Conservation (phyloP, 2,329 filamentous ascomycete species). For the Ophiocordyceps unilateralis region DNA sequence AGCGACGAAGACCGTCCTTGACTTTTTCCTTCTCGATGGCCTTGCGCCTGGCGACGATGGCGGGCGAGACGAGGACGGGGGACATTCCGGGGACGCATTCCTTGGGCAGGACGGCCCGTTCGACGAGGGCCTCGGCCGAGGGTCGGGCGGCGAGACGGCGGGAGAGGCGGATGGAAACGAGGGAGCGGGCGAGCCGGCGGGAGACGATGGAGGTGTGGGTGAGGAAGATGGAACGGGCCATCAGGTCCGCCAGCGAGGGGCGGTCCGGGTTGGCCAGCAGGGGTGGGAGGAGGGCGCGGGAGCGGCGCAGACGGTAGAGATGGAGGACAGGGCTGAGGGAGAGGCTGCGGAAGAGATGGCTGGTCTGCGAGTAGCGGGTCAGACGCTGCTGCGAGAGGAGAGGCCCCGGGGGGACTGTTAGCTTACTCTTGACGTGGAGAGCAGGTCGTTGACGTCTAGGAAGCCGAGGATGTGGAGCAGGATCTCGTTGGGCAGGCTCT, state of each 20-base stretch:
- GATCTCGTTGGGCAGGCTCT: conserved; percentile 36
- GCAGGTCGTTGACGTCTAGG: conserved; percentile 38
- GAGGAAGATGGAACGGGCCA: conserved; percentile 47
- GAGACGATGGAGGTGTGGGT: conserved; percentile 49
- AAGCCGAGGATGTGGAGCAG: conserved; percentile 36
- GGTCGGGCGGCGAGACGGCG: conserved; percentile 43
- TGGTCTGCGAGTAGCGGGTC: conserved; percentile 27
- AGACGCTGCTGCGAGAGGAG: not conserved
- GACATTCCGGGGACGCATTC: conserved; percentile 38
- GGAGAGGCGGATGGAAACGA: conserved; percentile 48
- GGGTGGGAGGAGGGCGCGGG: conserved; percentile 34
- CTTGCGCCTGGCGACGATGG: conserved; percentile 42
- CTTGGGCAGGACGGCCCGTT: conserved; percentile 44
- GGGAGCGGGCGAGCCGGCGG: conserved; percentile 41
- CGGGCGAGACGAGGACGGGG: conserved; percentile 32
- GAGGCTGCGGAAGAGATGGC: conserved; percentile 42
- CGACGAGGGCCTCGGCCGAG: conserved; percentile 40
- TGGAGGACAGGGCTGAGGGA: conserved; percentile 51
- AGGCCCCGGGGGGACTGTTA: not conserved
- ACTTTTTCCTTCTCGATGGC: conserved; percentile 49
- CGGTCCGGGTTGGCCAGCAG: conserved; percentile 38
- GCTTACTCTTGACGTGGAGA: conserved; percentile 38
- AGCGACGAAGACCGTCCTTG: conserved; percentile 47
- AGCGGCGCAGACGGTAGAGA: conserved; percentile 39
- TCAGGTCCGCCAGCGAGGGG: conserved; percentile 43